phyloP scores from a whole-genome alignment of 805 yeast genomes.

The Priceomyces haplophilus region DNA sequence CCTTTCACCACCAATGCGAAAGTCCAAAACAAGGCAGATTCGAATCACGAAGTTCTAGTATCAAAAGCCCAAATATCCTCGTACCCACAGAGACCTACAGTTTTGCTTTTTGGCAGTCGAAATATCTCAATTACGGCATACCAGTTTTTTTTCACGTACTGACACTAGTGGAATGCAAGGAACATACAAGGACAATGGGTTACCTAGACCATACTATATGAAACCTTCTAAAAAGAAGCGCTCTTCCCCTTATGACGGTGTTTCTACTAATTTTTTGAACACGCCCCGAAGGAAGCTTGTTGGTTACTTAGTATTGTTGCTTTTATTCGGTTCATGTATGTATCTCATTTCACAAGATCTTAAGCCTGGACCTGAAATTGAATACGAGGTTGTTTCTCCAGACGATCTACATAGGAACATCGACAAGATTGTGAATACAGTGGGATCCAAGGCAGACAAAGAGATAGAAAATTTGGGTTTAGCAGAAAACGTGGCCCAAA shows the following conservation, averaged over 20 bases:
- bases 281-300: conserved; percentile 35
- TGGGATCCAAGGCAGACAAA: conserved; percentile 29
- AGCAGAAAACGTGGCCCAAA: conserved; percentile 38
- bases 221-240: conserved; percentile 35
- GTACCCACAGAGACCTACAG: no score
- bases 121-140: neutral
- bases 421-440: conserved; percentile 28
- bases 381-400: conserved; percentile 25
- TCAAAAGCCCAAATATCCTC: no score
- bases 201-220: conserved; percentile 47
- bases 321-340: conserved; percentile 33
- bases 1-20: no score
- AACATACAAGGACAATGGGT: conserved; percentile 38
- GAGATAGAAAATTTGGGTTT: conserved; percentile 33
- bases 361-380: conserved; percentile 24
- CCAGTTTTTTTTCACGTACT: neutral
- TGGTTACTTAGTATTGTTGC: conserved; percentile 37
- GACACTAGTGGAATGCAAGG: conserved; percentile 35
- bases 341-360: conserved; percentile 37
- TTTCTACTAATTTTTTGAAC: conserved; percentile 31
- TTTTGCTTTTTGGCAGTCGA: no score
- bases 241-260: conserved; percentile 33
- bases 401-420: conserved; percentile 12
- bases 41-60: no score
- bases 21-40: no score